Evolutionary conservation across 495 filamentous ascomycete species (phyloP).

Genomic region (Mycothermus thermophilus): DNA sequence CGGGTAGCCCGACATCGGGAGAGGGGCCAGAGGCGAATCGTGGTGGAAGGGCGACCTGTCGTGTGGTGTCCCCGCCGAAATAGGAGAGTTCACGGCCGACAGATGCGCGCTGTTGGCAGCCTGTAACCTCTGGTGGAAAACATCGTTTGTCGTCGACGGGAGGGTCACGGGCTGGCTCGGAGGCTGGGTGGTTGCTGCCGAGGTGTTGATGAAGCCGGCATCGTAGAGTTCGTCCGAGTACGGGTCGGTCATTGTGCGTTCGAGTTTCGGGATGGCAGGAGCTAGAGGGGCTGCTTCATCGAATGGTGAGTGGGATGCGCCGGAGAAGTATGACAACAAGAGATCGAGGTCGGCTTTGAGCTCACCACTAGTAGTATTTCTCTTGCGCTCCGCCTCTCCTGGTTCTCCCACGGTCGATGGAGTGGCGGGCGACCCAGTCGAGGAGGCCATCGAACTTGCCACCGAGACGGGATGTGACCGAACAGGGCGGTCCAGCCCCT

Average conservation of each 20-base stretch:
- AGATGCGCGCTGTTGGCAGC: constrained; percentile 62
- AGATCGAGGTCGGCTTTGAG: constrained; percentile 10
- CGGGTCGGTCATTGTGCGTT: constrained; percentile 73
- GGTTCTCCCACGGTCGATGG: too few species aligned
- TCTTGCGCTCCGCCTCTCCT: too few species aligned
- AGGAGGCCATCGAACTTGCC: constrained; percentile 35
- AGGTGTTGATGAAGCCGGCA: constrained; percentile 43
- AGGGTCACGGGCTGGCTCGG: too few species aligned
- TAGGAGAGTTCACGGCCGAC: constrained; percentile 38
- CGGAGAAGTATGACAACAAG: constrained; percentile 41
- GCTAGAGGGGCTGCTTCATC: constrained; percentile 37
- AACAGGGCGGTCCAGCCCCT: too few species aligned
- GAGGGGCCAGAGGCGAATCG: constrained; percentile 51
- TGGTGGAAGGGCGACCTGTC: constrained; percentile 75
- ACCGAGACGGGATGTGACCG: constrained; percentile 33
- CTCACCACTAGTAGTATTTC: constrained; percentile 28
- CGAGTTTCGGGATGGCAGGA: constrained; percentile 57
- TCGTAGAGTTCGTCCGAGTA: constrained; percentile 79
- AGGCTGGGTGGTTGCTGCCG: too few species aligned
- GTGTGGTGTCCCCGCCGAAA: constrained; percentile 39
- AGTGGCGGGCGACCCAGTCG: constrained; percentile 45
- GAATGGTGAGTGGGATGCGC: constrained; percentile 27
- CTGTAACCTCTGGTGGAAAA: constrained; percentile 63
- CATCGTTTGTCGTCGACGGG: constrained; percentile 45
- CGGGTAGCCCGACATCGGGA: constrained; percentile 30